Evolutionary conservation across 306 rosid genomes (phyloP), one percentile per base, ranked within the genome.

Genomic region (Quercus agrifolia): DNA sequence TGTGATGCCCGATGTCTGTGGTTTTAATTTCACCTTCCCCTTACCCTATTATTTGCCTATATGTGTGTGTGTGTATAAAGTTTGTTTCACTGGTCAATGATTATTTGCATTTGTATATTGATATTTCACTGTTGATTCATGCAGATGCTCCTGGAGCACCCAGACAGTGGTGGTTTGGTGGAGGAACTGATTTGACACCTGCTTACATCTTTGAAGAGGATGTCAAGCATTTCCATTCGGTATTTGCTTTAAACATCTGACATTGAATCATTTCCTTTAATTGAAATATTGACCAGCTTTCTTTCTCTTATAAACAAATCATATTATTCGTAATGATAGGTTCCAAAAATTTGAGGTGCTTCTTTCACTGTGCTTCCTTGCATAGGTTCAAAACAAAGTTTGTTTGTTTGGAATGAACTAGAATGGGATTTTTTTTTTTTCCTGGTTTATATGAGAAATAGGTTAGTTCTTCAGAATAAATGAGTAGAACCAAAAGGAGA

Each of bases 121-220:
- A 35, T 35, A 0, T 38, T 10, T 64, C 21, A 33, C 15, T 78
- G 55, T 78, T 76, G 56, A 61, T 61, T 86, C 83, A 33, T 77
- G 81, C 90, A 95, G 99, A 95, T 83, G 81, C 79, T 76, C 94
- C 97, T 44, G 98, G 99, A 82, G 98, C 99, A 56, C 99, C 99
- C 12, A 90, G 92, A 85, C 98, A 91, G 64, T 95, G 99, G 99
- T 95, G 98, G 99, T 95, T 95, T 67, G 99, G 99, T 27, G 99
- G 99, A 46, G 99, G 99, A 76, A 95, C 99, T 12, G 99, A 95
- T 86, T 88, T 95, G 79, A 95, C 98, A 23, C 99, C 98, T 74
- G 93, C 99, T 75, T 95, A 95, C 83, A 89, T 91, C 76, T 95
- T 93, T 68, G 96, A 93, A 79, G 99, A 95, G 79, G 99, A 95